Conservation (phyloP, 2,329 filamentous ascomycete genomes). For the Diaporthe nobilis region DNA sequence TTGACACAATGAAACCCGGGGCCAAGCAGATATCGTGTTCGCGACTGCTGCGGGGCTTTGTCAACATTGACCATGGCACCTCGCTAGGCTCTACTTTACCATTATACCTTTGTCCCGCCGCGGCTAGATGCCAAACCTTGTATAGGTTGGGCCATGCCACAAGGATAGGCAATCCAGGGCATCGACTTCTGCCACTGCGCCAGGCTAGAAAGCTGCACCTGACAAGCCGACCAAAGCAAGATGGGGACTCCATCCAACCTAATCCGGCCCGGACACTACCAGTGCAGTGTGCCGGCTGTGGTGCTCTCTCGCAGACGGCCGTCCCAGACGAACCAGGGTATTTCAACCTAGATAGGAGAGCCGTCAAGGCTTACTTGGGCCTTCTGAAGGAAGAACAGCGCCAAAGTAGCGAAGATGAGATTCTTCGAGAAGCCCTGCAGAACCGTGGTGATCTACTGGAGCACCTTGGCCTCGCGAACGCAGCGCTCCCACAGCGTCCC, state of each 20-base stretch:
- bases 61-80: constrained; percentile 36
- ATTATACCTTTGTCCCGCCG: constrained; percentile 40
- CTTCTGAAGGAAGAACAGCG: constrained; percentile 47
- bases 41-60: constrained; percentile 38
- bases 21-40: constrained; percentile 40
- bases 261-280: constrained; percentile 58
- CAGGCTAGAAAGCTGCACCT: constrained; percentile 26
- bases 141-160: constrained; percentile 9
- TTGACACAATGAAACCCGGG: constrained; percentile 35
- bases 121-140: constrained; percentile 31
- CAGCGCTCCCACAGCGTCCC: constrained; percentile 43
- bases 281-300: constrained; percentile 74
- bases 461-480: constrained; percentile 60
- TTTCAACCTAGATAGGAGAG: constrained; percentile 66
- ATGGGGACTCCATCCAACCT: not conserved
- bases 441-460: constrained; percentile 59
- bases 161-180: not conserved
- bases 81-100: constrained; percentile 33
- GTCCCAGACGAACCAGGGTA: constrained; percentile 69
- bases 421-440: constrained; percentile 63
- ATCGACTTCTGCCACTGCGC: constrained; percentile 24
- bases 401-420: constrained; percentile 57
- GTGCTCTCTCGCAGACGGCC: constrained; percentile 72
- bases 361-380: constrained; percentile 64
- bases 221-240: not conserved